These are phyloP conservation scores for Ceratobasidium sp. DNA, from an alignment of 1,284 basidiomycete genomes.

Conservation along the genomic window DNA sequence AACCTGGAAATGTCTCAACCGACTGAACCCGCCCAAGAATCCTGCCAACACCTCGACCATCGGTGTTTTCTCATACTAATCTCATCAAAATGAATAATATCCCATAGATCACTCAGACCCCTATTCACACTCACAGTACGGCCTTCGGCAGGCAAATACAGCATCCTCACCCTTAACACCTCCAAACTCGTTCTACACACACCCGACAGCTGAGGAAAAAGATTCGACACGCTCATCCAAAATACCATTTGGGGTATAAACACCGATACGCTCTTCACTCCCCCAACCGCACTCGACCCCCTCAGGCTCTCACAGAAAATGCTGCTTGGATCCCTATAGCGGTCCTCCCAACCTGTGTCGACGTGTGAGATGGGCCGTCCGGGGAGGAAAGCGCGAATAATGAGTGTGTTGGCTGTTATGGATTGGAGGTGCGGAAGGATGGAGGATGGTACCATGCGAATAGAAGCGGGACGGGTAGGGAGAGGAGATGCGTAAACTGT, in stretches of 20 bases:
- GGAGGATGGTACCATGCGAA: neutral
- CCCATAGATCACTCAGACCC: too few relatives aligned
- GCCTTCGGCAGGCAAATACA: conserved; percentile 7
- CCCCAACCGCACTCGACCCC: conserved; percentile 12
- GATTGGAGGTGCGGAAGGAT: conserved; percentile 14
- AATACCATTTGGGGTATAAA: conserved; percentile 26
- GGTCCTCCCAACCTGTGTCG: conserved; percentile 1
- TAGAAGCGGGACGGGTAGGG: neutral
- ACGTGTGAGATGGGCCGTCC: conserved; percentile 25
- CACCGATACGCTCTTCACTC: conserved; percentile 20
- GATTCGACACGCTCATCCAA: conserved; percentile 28
- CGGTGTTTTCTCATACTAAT: too few relatives aligned
- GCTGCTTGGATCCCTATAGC: conserved; percentile 9
- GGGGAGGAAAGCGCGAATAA: conserved; percentile 26
- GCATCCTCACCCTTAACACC: conserved; percentile 11
- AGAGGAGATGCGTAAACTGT: conserved; percentile 17
- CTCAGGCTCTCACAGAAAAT: conserved; percentile 19
- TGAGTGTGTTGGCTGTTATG: conserved; percentile 24
- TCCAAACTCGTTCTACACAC: conserved; percentile 16
- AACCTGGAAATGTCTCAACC: neutral
- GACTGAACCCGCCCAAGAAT: neutral
- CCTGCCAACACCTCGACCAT: conserved; percentile 9
- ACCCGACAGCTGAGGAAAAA: neutral
- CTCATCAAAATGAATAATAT: too few relatives aligned
- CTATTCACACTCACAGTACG: too few relatives aligned